Evolutionary conservation across 2,329 filamentous ascomycete genomes (phyloP).

Genomic region (Cladosporium colombiae): DNA sequence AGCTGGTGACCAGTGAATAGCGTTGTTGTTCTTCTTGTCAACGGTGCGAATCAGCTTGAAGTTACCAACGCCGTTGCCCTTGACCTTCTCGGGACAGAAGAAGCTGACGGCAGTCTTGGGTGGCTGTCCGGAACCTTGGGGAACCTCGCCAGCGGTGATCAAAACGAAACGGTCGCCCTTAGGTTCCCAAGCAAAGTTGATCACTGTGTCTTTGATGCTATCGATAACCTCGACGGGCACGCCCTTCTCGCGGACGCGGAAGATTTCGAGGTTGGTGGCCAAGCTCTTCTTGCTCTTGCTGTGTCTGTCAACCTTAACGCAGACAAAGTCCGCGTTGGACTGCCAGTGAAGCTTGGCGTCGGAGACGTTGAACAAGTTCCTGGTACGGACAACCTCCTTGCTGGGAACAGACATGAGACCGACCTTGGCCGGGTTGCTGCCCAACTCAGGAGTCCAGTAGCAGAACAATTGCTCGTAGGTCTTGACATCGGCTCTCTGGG

Average conservation of each 20-base stretch:
- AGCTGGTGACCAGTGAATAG: conserved; percentile 97
- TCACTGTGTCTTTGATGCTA: conserved; percentile 95
- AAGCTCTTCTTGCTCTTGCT: conserved; percentile 99
- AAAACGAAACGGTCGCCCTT: conserved; percentile 97
- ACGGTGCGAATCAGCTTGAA: conserved; percentile 94
- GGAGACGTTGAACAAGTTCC: conserved; percentile 97
- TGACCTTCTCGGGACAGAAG: conserved; percentile 94
- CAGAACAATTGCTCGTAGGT: conserved; percentile 93
- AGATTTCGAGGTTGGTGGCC: conserved; percentile 96
- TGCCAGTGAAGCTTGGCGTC: conserved; percentile 99
- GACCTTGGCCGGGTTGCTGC: conserved; percentile 96
- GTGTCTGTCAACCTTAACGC: conserved; percentile 97
- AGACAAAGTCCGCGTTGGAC: conserved; percentile 88
- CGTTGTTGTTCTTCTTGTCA: conserved; percentile 99
- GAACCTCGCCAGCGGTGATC: conserved; percentile 88
- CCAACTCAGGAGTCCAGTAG: conserved; percentile 98
- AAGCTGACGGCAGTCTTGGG: conserved; percentile 95
- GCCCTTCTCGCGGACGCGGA: conserved; percentile 95
- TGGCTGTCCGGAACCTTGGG: conserved; percentile 74
- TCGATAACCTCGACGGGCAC: conserved; percentile 98
- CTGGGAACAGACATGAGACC: conserved; percentile 94
- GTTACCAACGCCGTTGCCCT: conserved; percentile 78
- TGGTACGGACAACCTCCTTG: conserved; percentile 88
- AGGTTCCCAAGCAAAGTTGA: conserved; percentile 99
- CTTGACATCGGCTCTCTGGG: conserved; percentile 82